Percentiles rank a stretch among this genome's conserved stretches.
Conservation (phyloP, 2,329 filamentous ascomycete genomes). For the Pseudogymnoascus sp. region DNA sequence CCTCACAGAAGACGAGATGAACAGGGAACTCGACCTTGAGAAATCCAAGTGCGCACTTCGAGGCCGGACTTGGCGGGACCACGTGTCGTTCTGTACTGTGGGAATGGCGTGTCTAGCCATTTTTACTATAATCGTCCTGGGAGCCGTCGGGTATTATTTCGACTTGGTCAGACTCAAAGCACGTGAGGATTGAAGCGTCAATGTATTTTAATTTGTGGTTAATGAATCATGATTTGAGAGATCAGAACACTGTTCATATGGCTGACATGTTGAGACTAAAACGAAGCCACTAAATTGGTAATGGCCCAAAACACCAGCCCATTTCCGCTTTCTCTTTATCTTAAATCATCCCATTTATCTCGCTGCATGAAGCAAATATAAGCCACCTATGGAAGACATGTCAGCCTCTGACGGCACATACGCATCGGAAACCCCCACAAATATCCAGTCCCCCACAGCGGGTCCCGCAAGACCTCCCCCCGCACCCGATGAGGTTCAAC, state of each 20-base stretch:
- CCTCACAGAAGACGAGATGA: not conserved
- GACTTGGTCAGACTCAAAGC: not conserved
- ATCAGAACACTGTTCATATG: not conserved
- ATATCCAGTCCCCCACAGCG: not conserved
- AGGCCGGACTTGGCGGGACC: not conserved
- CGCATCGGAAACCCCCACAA: not conserved
- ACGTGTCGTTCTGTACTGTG: not conserved
- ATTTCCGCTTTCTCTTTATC: not conserved
- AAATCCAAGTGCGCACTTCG: not conserved
- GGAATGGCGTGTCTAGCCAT: not conserved
- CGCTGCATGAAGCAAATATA: not conserved
- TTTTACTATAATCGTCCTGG: not conserved
- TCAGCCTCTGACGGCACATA: not conserved
- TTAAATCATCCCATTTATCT: not conserved
- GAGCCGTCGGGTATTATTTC: not conserved
- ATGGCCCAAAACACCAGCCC: not conserved
- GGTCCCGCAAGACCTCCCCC: not conserved
- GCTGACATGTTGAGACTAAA: not conserved
- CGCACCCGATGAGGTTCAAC: not conserved
- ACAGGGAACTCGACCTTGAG: not conserved
- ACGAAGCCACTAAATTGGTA: not conserved
- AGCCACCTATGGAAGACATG: not conserved
- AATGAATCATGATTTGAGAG: not conserved
- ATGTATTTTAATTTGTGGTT: not conserved
- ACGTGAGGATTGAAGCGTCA: not conserved